Evolutionary conservation across 2,329 filamentous ascomycete genomes (phyloP).

Genomic region (Fusarium siculi): DNA sequence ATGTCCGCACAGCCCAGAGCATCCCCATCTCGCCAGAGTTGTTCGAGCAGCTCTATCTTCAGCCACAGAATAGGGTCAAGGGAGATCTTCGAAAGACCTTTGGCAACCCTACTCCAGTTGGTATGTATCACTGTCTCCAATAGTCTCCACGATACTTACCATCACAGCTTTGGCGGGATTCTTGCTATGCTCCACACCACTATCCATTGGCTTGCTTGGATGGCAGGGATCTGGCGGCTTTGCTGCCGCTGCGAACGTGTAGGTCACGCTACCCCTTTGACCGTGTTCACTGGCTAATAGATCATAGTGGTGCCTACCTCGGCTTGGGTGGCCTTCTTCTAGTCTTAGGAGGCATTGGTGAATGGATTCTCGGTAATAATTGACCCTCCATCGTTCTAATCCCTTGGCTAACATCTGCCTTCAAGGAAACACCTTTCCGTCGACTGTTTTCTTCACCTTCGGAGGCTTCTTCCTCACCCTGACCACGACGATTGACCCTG

Average conservation of each 20-base stretch:
- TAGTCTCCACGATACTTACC: not conserved
- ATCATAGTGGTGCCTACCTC: conserved; percentile 50
- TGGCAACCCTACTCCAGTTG: conserved; percentile 63
- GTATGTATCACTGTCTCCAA: not conserved
- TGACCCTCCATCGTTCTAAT: rapidly evolving
- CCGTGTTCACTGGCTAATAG: not conserved
- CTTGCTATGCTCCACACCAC: conserved; percentile 45
- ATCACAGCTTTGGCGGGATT: conserved; percentile 45
- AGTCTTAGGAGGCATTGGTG: conserved; percentile 58
- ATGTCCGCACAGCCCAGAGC: conserved; percentile 51
- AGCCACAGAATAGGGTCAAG: conserved; percentile 56
- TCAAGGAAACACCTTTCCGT: conserved; percentile 62
- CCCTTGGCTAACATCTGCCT: not conserved
- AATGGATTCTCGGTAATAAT: conserved; percentile 57
- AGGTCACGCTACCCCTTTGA: not conserved
- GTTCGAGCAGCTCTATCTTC: conserved; percentile 65
- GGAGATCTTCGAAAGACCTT: conserved; percentile 61
- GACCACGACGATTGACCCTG: conserved; percentile 60
- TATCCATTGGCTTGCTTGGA: conserved; percentile 44
- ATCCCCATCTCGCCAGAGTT: conserved; percentile 61
- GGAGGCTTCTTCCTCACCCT: conserved; percentile 64
- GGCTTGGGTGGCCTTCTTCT: conserved; percentile 59
- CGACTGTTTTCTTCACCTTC: conserved; percentile 61
- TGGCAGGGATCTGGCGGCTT: conserved; percentile 48
- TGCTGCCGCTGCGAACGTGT: conserved; percentile 46